Percentiles rank a stretch among this genome's conserved stretches.
Evolutionary conservation across 306 rosid genomes (phyloP).

Genomic region (Dryas drummondii): DNA sequence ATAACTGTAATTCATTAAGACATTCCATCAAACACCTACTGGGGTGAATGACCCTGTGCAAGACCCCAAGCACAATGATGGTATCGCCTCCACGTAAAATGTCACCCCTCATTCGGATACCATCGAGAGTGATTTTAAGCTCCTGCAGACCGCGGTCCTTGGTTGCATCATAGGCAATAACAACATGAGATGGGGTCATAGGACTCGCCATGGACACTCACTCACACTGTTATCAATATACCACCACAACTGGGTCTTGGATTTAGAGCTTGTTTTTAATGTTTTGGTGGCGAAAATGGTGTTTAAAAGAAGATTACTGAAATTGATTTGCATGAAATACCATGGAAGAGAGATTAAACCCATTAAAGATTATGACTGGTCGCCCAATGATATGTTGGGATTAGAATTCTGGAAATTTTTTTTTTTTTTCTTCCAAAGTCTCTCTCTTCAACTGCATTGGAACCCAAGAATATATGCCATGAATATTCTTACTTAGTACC

Average conservation of each 20-base stretch:
- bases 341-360: neutral
- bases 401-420: neutral
- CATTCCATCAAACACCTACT: slow-evolving; percentile 35
- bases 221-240: neutral
- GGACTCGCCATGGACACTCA: slow-evolving; percentile 36
- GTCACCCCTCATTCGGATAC: slow-evolving; percentile 30
- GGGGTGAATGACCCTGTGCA: slow-evolving; percentile 56
- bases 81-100: slow-evolving; percentile 48
- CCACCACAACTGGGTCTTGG: slow-evolving; percentile 6
- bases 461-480: slow-evolving; percentile 1
- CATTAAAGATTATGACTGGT: neutral
- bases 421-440: neutral
- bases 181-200: slow-evolving; percentile 35
- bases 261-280: slow-evolving; percentile 12
- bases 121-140: slow-evolving; percentile 36
- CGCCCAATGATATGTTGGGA: neutral
- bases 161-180: slow-evolving; percentile 68
- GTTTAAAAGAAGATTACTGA: neutral
- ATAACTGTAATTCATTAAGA: neutral
- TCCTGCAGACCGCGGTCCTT: slow-evolving; percentile 45
- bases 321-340: neutral
- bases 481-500: slow-evolving; percentile 12
- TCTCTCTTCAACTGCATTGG: neutral
- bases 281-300: neutral
- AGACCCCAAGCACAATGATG: slow-evolving; percentile 57